These are phyloP conservation scores for Talaromyces verruculosus DNA, from an alignment of 2,329 filamentous ascomycete genomes.

Conservation along the genomic window DNA sequence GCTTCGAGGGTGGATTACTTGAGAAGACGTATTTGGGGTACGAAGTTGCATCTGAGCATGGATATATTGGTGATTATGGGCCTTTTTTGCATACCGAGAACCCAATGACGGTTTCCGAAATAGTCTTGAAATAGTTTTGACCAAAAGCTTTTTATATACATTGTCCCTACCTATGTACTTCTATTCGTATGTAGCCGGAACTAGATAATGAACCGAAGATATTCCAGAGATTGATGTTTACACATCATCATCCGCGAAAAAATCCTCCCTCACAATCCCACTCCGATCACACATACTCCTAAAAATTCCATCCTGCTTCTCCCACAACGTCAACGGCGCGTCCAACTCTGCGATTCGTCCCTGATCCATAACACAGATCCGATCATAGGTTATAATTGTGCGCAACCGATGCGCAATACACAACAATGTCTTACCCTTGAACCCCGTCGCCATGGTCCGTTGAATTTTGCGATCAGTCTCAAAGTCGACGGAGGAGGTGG, in stretches of 20 bases:
- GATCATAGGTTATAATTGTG: constrained; percentile 91
- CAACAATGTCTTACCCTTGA: constrained; percentile 81
- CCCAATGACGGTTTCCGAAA: not conserved
- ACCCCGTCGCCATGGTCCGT: constrained; percentile 77
- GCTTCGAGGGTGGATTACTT: not conserved
- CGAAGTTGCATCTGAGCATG: not conserved
- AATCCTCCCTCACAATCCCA: constrained; percentile 61
- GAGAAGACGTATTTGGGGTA: constrained; percentile 4
- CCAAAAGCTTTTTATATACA: not conserved
- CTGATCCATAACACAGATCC: constrained; percentile 94
- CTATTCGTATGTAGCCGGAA: not conserved
- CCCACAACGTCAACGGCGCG: constrained; percentile 71
- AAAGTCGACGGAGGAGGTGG: constrained; percentile 89
- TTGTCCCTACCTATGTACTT: not conserved
- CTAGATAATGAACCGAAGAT: not conserved
- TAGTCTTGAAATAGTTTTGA: not conserved
- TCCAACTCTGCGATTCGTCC: constrained; percentile 86
- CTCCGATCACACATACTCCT: constrained; percentile 85
- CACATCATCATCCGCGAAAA: constrained; percentile 25
- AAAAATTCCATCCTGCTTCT: constrained; percentile 69
- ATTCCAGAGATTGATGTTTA: not conserved
- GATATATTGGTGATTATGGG: not conserved
- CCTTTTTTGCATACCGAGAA: not conserved
- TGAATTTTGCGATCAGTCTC: constrained; percentile 97
- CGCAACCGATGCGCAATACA: constrained; percentile 91